phyloP scores from a whole-genome alignment of 495 filamentous ascomycete species.

The Chaetomium cochliodes region DNA sequence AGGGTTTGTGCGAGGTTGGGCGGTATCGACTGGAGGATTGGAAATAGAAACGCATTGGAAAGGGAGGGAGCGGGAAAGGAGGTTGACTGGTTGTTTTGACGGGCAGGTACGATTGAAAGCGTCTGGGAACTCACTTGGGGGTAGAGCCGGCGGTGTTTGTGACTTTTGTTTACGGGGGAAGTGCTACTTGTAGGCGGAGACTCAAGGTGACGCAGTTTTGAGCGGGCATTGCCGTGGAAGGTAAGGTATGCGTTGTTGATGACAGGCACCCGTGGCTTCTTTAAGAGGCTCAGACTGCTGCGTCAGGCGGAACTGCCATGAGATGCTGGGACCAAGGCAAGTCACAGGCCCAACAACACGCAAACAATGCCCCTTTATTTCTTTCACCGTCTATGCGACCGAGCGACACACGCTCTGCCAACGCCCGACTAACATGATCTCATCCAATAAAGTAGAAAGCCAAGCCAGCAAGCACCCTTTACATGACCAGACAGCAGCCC shows the following conservation, averaged over 20 bases:
- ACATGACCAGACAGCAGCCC: conserved; percentile 80
- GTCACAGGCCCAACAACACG: neutral
- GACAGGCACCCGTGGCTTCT: conserved; percentile 5
- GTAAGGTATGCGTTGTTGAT: too few species aligned
- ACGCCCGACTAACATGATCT: neutral
- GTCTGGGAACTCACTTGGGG: neutral
- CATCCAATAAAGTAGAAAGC: neutral
- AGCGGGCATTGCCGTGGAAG: neutral
- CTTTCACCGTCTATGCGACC: neutral
- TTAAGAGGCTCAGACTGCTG: neutral
- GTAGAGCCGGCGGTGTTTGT: neutral
- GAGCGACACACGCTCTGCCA: neutral
- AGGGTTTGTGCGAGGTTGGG: conserved; percentile 16
- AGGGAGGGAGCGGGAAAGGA: neutral
- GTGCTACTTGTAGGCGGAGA: neutral
- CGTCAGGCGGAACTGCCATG: neutral
- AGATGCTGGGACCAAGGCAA: neutral
- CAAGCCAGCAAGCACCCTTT: conserved; percentile 24
- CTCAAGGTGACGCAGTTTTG: neutral
- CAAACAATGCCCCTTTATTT: neutral
- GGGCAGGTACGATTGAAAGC: neutral
- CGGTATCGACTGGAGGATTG: conserved; percentile 6
- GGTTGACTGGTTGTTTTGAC: neutral
- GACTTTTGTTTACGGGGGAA: too few species aligned
- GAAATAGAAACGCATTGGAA: conserved; percentile 15